Evolutionary conservation across 1,284 basidiomycete species (phyloP).

Genomic region (Rhodotorula mucilaginosa): DNA sequence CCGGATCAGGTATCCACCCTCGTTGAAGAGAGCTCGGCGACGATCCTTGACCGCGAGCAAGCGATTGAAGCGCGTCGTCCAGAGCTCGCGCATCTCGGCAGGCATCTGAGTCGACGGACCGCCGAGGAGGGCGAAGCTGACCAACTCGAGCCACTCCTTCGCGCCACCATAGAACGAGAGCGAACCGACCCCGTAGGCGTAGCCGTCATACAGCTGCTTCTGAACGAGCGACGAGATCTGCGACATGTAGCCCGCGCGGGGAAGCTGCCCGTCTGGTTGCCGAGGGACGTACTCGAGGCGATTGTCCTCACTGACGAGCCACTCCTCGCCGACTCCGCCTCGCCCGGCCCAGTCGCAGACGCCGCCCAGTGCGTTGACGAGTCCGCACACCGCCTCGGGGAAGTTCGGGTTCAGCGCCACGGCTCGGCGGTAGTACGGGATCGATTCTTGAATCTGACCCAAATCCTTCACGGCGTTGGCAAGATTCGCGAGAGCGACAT

Average conservation of each 20-base stretch:
- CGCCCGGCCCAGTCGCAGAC: slow-evolving; percentile 61
- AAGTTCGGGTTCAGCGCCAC: slow-evolving; percentile 58
- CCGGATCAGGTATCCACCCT: slow-evolving; percentile 59
- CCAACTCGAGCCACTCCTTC: slow-evolving; percentile 55
- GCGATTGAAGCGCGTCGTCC: slow-evolving; percentile 51
- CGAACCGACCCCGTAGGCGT: slow-evolving; percentile 52
- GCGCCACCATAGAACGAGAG: slow-evolving; percentile 49
- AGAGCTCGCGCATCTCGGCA: slow-evolving; percentile 47
- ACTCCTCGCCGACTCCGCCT: slow-evolving; percentile 46
- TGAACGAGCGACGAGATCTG: slow-evolving; percentile 55
- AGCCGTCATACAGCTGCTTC: slow-evolving; percentile 55
- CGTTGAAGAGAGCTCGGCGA: slow-evolving; percentile 49
- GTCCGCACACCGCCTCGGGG: slow-evolving; percentile 60
- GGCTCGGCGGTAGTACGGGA: slow-evolving; percentile 59
- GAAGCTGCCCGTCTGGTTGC: not conserved
- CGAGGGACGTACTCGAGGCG: not conserved
- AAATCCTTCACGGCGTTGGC: slow-evolving; percentile 61
- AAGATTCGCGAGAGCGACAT: slow-evolving; percentile 62
- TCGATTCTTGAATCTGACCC: slow-evolving; percentile 56
- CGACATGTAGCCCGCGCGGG: slow-evolving; percentile 53
- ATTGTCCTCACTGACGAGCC: slow-evolving; percentile 31
- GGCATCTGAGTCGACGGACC: slow-evolving; percentile 2
- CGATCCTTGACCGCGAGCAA: slow-evolving; percentile 51
- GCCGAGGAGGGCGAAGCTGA: slow-evolving; percentile 44
- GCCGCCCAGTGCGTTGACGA: slow-evolving; percentile 58